Evolutionary conservation across 1,139 yeast species (phyloP), one percentile per base, ranked within the genome.

Genomic region (Taphrina confusa): DNA sequence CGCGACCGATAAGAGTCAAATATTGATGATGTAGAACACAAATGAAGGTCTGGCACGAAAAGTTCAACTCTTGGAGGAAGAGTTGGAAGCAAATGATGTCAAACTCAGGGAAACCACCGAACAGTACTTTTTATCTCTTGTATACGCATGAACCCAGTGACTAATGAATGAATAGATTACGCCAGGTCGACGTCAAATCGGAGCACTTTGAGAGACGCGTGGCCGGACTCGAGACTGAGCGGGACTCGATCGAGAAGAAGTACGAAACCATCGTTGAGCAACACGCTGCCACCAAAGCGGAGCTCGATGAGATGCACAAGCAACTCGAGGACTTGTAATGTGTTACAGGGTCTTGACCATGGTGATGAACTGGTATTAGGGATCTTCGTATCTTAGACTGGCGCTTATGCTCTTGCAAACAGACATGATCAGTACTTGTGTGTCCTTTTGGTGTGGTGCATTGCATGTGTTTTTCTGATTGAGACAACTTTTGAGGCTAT

Each of bases 191-290:
- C 72, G 84, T 94, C 78, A 89, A 90, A 79, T 95, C 95, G 66
- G 98, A 94, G 77, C 96, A 89, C 77, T 82, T 90, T 76, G 97
- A 91, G 78, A 88, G 96, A 78, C 89, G 87, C 78, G 95, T 92
- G 64, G 82, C 89, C 62, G 87, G 96, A 30, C 82, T 91, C 72
- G 97, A 92, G 78, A 79, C 85, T 67, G 97, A 92, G 78, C 89
- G 88, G 76, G 95, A 89, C 70, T 89, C 87, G 65, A 81, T 88
- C 82, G 98, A 92, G 79, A 82, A 82, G 79, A 90, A 89, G 78
- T 86, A 80, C 72, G 97, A 92, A 78, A 96, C 89, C 71, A 79
- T 92, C 75, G 79, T 86, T 68, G 84, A 81, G 72, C 85, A 91
- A 76, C 84, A 89, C 82, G 78, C 80, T 70, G 79, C 83, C 68